Conservation (phyloP, 2,329 filamentous ascomycete species). For the Neoarthrinium moseri region DNA sequence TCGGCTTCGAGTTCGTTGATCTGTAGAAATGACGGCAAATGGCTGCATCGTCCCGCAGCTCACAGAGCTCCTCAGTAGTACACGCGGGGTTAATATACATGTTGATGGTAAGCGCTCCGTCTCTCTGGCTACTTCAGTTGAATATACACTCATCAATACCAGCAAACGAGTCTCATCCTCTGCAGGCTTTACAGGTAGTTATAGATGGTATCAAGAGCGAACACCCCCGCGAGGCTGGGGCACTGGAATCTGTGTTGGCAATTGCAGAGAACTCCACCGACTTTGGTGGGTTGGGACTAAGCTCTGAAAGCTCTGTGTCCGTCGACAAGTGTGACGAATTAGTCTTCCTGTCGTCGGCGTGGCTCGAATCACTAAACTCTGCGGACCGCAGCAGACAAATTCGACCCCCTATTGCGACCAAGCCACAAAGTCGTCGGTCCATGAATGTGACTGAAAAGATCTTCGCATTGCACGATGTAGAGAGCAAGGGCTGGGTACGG, state of each 20-base stretch:
- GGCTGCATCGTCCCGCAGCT: constrained; percentile 4
- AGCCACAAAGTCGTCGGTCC: constrained; percentile 18
- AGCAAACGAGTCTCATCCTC: constrained; percentile 1
- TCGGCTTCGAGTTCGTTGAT: too few species aligned
- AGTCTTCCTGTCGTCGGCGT: constrained; percentile 25
- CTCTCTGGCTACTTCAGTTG: not conserved
- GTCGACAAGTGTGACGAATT: constrained; percentile 17
- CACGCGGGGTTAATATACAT: constrained; percentile 5
- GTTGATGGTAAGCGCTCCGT: not conserved
- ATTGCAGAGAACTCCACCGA: constrained; percentile 18
- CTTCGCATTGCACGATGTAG: constrained; percentile 40
- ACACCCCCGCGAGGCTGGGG: constrained; percentile 18
- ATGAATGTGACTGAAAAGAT: constrained; percentile 47
- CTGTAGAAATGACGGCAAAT: not conserved
- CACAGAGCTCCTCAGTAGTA: constrained; percentile 6
- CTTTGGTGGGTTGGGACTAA: constrained; percentile 25
- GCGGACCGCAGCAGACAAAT: constrained; percentile 16
- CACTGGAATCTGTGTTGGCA: constrained; percentile 17
- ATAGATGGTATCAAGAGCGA: constrained; percentile 3
- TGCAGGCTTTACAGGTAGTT: constrained; percentile 7
- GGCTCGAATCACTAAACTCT: constrained; percentile 27
- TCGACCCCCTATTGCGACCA: constrained; percentile 7
- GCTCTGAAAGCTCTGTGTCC: constrained; percentile 8
- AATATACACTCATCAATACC: not conserved
- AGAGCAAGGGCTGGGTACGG: constrained; percentile 28